A percentile compares a stretch with the other conserved stretches of the same genome.
These are phyloP conservation scores for Bipolaris victoriae DNA, from an alignment of 2,329 filamentous ascomycete species.

Conservation along the genomic window DNA sequence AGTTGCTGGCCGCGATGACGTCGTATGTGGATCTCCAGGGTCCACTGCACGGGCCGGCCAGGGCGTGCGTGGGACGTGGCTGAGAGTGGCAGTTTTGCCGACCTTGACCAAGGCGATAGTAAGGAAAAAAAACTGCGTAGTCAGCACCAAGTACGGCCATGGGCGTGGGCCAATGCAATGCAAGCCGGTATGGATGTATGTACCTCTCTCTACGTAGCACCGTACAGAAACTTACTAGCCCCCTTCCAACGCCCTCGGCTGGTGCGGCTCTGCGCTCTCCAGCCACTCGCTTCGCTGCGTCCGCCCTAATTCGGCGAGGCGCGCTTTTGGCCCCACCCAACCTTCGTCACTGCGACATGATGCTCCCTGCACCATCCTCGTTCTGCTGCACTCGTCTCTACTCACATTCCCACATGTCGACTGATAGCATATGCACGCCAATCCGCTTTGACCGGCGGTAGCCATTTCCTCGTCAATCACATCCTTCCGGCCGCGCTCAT, in stretches of 20 bases:
- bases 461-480: conserved; percentile 13
- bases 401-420: conserved; percentile 13
- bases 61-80: neutral
- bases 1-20: conserved; percentile 32
- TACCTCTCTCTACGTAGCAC: neutral
- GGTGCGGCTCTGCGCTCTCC: conserved; percentile 21
- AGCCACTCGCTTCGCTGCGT: conserved; percentile 12
- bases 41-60: conserved; percentile 28
- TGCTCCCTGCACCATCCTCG: conserved; percentile 14
- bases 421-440: conserved; percentile 9
- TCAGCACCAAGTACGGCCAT: too few relatives aligned
- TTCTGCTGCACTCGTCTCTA: conserved; percentile 17
- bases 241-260: neutral
- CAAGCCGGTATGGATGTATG: neutral
- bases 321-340: conserved; percentile 23
- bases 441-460: conserved; percentile 18
- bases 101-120: neutral
- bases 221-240: too few relatives aligned
- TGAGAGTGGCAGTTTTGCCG: conserved; percentile 18
- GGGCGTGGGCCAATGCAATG: conserved; percentile 8
- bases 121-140: too few relatives aligned
- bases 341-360: conserved; percentile 26
- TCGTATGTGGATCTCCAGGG: conserved; percentile 35
- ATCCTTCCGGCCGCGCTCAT: conserved; percentile 32
- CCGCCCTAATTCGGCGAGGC: conserved; percentile 27